Evolutionary conservation across 169 alveolate genomes (phyloP).

Genomic region (Cystoisospora suis): DNA sequence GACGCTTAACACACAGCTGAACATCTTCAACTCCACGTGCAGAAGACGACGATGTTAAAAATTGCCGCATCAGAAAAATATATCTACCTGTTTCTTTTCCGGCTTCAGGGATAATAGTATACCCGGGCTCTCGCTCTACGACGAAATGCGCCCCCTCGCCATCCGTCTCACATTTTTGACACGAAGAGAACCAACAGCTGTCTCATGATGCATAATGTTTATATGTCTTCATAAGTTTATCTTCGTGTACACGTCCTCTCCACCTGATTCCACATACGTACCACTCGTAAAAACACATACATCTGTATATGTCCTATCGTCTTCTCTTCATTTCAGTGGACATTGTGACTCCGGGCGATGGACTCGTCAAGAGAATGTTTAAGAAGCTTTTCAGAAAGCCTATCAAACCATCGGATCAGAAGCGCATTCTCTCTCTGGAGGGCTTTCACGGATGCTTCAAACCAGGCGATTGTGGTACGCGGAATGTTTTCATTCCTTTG

Average conservation of each 20-base stretch:
- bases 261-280: neutral
- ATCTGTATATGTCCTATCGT: neutral
- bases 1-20: too few relatives aligned
- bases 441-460: constrained; percentile 37
- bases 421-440: constrained; percentile 40
- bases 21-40: too few relatives aligned
- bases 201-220: too few relatives aligned
- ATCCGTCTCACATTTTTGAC: too few relatives aligned
- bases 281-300: neutral
- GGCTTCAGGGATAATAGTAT: too few relatives aligned
- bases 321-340: constrained; percentile 3
- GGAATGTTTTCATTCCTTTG: neutral
- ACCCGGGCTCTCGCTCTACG: too few relatives aligned
- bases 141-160: too few relatives aligned
- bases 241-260: neutral
- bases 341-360: constrained; percentile 8
- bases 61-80: too few relatives aligned
- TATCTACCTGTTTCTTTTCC: too few relatives aligned
- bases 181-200: too few relatives aligned
- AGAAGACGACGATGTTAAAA: too few relatives aligned
- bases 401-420: neutral
- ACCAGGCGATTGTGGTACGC: constrained; percentile 63
- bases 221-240: neutral
- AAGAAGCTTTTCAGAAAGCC: neutral
- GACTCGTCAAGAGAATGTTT: neutral